Evolutionary conservation across 2,329 filamentous ascomycete species (phyloP).

Genomic region (Apiospora marii): DNA sequence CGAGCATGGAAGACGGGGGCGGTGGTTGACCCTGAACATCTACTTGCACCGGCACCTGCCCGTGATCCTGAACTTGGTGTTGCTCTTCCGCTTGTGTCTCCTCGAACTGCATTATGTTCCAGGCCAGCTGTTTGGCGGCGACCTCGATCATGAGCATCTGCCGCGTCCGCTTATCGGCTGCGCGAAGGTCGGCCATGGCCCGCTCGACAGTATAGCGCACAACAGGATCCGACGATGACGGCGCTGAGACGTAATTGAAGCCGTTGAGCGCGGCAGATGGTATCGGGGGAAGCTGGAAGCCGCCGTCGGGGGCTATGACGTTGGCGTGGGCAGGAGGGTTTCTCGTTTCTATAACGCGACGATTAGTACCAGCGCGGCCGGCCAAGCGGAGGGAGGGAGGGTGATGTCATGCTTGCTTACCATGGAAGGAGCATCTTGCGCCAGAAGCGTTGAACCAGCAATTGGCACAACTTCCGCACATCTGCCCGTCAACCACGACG

Average conservation of each 20-base stretch:
- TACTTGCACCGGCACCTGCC: conserved; percentile 29
- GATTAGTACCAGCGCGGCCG: conserved; percentile 10
- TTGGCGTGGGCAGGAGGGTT: conserved; percentile 48
- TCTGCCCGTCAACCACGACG: conserved; percentile 65
- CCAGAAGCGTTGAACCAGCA: conserved; percentile 71
- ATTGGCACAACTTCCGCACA: conserved; percentile 69
- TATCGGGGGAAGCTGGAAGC: conserved; percentile 40
- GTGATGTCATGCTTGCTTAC: conserved; percentile 45
- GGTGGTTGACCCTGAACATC: conserved; percentile 26
- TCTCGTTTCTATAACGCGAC: conserved; percentile 50
- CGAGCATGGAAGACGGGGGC: conserved; percentile 26
- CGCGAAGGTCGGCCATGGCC: conserved; percentile 55
- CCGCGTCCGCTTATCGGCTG: conserved; percentile 52
- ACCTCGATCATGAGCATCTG: conserved; percentile 61
- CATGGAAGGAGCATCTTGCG: conserved; percentile 66
- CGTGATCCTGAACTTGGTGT: conserved; percentile 36
- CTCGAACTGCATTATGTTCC: conserved; percentile 60
- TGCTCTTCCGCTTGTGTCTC: conserved; percentile 45
- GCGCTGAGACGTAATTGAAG: conserved; percentile 43
- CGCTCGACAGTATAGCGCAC: conserved; percentile 54
- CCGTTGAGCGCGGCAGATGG: conserved; percentile 41
- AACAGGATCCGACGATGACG: conserved; percentile 45
- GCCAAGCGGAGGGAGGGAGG: neutral
- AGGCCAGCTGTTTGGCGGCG: conserved; percentile 61
- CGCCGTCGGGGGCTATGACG: conserved; percentile 40